Percentiles rank a stretch among this genome's conserved stretches.
These are phyloP conservation scores for Sugiyamaella marilandica DNA, from an alignment of 805 yeast genomes.

Conservation along the genomic window DNA sequence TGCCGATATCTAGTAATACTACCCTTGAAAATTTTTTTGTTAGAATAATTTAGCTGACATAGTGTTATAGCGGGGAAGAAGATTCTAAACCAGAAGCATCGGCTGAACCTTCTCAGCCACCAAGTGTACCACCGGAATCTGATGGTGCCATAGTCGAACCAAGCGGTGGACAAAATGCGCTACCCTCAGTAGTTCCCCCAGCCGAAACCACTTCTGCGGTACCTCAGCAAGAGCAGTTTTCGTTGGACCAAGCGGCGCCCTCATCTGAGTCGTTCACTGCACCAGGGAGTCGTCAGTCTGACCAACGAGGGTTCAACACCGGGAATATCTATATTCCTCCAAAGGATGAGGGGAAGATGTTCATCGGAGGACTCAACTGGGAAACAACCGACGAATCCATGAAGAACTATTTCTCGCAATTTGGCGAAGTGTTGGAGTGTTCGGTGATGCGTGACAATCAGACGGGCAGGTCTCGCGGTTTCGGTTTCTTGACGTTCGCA, in stretches of 20 bases:
- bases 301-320: constrained; percentile 26
- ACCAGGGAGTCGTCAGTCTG: constrained; percentile 2
- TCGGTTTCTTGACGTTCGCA: constrained; percentile 86
- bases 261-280: not conserved
- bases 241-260: not conserved
- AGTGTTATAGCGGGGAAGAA: constrained; percentile 33
- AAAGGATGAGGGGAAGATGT: constrained; percentile 85
- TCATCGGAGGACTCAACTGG: constrained; percentile 96
- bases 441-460: constrained; percentile 88
- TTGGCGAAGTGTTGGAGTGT: constrained; percentile 81
- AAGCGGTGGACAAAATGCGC: constrained; percentile 18
- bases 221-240: not conserved
- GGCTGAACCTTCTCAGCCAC: constrained; percentile 14
- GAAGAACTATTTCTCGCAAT: constrained; percentile 75
- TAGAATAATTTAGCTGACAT: constrained; percentile 13
- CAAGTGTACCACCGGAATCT: constrained; percentile 1
- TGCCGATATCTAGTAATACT: constrained; percentile 69
- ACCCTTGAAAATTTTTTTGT: not conserved
- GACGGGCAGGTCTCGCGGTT: constrained; percentile 90
- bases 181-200: constrained; percentile 28
- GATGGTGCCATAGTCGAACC: constrained; percentile 10
- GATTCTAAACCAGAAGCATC: constrained; percentile 31
- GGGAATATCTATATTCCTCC: constrained; percentile 45
- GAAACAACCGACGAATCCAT: constrained; percentile 89
- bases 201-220: constrained; percentile 16